These are phyloP conservation scores for Debaryomyces prosopidis DNA, from an alignment of 805 yeast species.

Conservation along the genomic window DNA sequence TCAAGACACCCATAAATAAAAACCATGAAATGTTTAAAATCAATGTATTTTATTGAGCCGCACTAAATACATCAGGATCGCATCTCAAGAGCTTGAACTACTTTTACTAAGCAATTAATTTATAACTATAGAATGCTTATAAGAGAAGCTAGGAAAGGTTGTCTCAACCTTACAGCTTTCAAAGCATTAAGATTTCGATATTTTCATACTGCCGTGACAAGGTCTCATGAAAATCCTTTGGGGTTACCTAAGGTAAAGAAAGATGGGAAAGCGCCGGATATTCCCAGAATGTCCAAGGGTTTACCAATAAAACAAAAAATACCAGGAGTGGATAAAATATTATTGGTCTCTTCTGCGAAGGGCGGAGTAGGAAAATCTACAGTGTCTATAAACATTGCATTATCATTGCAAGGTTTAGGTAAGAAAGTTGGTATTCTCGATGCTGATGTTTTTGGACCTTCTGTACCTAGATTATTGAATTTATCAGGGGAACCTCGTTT, in stretches of 20 bases:
- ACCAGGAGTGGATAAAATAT: slow-evolving; percentile 58
- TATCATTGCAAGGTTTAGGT: slow-evolving; percentile 55
- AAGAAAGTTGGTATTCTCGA: slow-evolving; percentile 69
- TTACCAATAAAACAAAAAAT: slow-evolving; percentile 57
- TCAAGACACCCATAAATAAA: too few relatives aligned
- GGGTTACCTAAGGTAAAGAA: slow-evolving; percentile 32
- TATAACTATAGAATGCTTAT: too few relatives aligned
- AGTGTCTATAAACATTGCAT: slow-evolving; percentile 67
- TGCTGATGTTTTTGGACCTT: slow-evolving; percentile 84
- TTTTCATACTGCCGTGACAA: slow-evolving; percentile 2
- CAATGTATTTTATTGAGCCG: too few relatives aligned
- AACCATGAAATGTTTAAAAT: too few relatives aligned
- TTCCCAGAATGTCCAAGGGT: slow-evolving; percentile 49
- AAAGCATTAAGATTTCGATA: not conserved
- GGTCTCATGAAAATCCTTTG: slow-evolving; percentile 42
- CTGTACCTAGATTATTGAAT: slow-evolving; percentile 71
- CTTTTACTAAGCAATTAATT: too few relatives aligned
- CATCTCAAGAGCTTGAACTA: too few relatives aligned
- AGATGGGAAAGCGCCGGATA: slow-evolving; percentile 21
- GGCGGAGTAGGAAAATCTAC: slow-evolving; percentile 86
- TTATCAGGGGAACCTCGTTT: slow-evolving; percentile 69
- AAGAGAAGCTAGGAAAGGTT: too few relatives aligned
- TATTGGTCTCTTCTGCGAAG: slow-evolving; percentile 73
- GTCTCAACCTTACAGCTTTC: not conserved
- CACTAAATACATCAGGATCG: too few relatives aligned